Evolutionary conservation across 305 asterid genomes (phyloP).

Genomic region (Fraxinus ornus): DNA sequence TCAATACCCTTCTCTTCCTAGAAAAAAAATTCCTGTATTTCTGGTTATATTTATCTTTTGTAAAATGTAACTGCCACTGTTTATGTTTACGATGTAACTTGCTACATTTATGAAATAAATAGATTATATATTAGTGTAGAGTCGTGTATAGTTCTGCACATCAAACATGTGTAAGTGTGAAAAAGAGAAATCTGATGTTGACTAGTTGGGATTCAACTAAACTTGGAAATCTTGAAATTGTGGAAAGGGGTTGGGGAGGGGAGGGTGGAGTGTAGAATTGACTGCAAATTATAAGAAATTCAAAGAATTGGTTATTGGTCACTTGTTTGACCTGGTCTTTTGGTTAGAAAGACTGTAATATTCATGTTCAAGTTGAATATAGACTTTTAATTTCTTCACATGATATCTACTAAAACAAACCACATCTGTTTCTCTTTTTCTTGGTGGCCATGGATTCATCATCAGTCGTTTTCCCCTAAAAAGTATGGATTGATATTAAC

Average conservation of each 20-base stretch:
- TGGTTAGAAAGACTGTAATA: conserved; percentile 31
- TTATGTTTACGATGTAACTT: not conserved
- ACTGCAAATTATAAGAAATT: conserved; percentile 28
- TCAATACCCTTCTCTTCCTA: not conserved
- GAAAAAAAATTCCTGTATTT: not conserved
- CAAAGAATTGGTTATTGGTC: conserved; percentile 49
- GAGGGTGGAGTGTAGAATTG: conserved; percentile 29
- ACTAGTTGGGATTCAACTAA: conserved; percentile 39
- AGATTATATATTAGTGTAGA: not conserved
- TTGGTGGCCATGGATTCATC: conserved; percentile 39
- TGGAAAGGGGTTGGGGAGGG: too few relatives aligned
- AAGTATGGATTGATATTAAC: conserved; percentile 16
- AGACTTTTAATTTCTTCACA: conserved; percentile 49
- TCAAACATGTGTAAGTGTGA: not conserved
- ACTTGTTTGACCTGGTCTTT: conserved; percentile 60
- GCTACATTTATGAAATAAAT: not conserved
- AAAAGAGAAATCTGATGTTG: conserved; percentile 12
- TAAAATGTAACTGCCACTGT: not conserved
- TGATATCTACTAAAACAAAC: conserved; percentile 45
- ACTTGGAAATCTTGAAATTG: conserved; percentile 23
- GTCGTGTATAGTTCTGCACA: not conserved
- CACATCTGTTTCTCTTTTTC: conserved; percentile 35
- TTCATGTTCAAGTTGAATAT: conserved; percentile 28
- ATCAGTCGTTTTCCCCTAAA: conserved; percentile 34
- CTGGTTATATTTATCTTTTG: not conserved